Percentiles rank a stretch among this genome's conserved stretches.
Conservation (phyloP, 1,284 basidiomycete genomes). For the Cystodermella granulosa region DNA sequence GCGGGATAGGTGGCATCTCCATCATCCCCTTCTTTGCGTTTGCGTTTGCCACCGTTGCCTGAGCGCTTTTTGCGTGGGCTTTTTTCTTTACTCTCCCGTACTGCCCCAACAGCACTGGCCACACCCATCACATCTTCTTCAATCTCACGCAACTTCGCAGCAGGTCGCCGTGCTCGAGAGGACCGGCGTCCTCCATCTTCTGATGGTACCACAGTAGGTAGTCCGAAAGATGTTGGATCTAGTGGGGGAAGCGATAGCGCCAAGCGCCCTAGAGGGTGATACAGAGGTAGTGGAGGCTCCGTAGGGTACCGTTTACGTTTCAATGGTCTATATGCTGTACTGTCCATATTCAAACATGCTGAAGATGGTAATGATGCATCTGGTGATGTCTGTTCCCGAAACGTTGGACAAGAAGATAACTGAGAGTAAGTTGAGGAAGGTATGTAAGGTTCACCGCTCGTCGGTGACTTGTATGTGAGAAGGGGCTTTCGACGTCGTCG, state of each 20-base stretch:
- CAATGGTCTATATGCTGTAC: no score
- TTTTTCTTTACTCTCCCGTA: slow-evolving; percentile 36
- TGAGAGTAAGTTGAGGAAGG: no score
- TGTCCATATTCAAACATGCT: no score
- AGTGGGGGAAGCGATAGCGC: slow-evolving; percentile 64
- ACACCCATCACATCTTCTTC: slow-evolving; percentile 35
- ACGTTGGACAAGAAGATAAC: no score
- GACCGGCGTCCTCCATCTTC: slow-evolving; percentile 40
- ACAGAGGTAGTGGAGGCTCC: slow-evolving; percentile 55
- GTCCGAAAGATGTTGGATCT: slow-evolving; percentile 54
- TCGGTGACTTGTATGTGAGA: slow-evolving; percentile 51
- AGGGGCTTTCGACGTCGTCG: no score
- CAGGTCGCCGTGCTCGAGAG: slow-evolving; percentile 48
- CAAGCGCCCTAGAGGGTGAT: slow-evolving; percentile 61
- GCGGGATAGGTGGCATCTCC: slow-evolving; percentile 65
- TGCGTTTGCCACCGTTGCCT: slow-evolving; percentile 48
- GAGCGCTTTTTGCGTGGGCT: slow-evolving; percentile 43
- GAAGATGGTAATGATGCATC: no score
- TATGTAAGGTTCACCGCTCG: slow-evolving; percentile 13
- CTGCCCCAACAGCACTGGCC: slow-evolving; percentile 32
- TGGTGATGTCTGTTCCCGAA: no score
- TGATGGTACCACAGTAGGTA: slow-evolving; percentile 30
- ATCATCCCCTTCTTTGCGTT: slow-evolving; percentile 58
- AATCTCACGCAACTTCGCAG: slow-evolving; percentile 51
- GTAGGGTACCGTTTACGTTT: no score